Evolutionary conservation across 345 rosid species (phyloP).

Genomic region (Camelina sativa): DNA sequence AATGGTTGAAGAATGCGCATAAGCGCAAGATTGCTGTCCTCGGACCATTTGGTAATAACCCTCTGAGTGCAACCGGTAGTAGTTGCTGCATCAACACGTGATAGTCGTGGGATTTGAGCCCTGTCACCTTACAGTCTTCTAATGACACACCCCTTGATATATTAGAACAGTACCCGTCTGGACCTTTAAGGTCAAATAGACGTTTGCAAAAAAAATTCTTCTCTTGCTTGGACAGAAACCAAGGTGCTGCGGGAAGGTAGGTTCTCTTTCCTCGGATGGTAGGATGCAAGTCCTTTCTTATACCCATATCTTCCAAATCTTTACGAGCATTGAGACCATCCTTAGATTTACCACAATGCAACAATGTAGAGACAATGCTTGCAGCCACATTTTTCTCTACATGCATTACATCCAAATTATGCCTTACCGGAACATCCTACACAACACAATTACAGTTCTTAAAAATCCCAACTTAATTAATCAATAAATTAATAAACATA

Average conservation of each 20-base stretch:
- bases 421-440: no score
- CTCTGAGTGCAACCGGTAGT: not conserved
- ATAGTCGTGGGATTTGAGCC: not conserved
- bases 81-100: not conserved
- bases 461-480: no score
- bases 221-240: constrained; percentile 2
- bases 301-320: no score
- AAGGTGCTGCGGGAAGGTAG: not conserved
- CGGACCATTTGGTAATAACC: not conserved
- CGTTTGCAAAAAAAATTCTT: not conserved
- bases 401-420: no score
- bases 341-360: no score
- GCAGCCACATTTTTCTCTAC: no score
- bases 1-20: not conserved
- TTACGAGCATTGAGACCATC: no score
- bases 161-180: not conserved
- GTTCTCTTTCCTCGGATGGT: not conserved
- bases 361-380: no score
- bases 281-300: not conserved
- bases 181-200: not conserved
- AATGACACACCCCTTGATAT: not conserved
- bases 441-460: no score
- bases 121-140: not conserved
- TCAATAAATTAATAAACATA: no score
- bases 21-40: not conserved